Evolutionary conservation across 2,329 filamentous ascomycete genomes (phyloP).

Genomic region (Colletotrichum paranaense): DNA sequence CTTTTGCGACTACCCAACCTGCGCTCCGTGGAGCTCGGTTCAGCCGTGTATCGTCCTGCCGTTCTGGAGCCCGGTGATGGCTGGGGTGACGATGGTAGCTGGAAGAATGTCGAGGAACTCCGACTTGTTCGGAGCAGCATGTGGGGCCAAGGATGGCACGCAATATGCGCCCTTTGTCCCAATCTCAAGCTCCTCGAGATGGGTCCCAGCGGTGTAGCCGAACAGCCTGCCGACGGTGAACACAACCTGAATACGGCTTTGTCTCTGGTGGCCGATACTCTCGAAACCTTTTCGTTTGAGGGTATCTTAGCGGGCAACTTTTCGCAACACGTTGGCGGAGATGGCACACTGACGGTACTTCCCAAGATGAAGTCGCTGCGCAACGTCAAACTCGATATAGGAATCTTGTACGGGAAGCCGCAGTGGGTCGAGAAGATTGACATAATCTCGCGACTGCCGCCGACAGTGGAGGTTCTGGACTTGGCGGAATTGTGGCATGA

Average conservation of each 20-base stretch:
- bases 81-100: constrained; percentile 34
- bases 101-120: constrained; percentile 34
- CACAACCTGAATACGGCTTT: constrained; percentile 32
- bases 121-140: constrained; percentile 32
- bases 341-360: constrained; percentile 23
- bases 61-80: constrained; percentile 27
- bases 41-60: constrained; percentile 28
- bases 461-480: constrained; percentile 20
- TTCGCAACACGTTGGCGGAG: constrained; percentile 26
- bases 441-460: background rate
- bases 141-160: constrained; percentile 33
- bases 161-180: constrained; percentile 33
- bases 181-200: constrained; percentile 33
- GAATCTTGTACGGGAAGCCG: constrained; percentile 18
- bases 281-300: constrained; percentile 31
- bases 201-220: constrained; percentile 27
- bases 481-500: constrained; percentile 32
- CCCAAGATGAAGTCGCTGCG: constrained; percentile 31
- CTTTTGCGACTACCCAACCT: constrained; percentile 27
- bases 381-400: constrained; percentile 31
- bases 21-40: constrained; percentile 31
- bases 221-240: constrained; percentile 31
- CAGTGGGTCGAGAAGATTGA: constrained; percentile 17
- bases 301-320: constrained; percentile 30
- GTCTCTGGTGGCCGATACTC: constrained; percentile 23